Evolutionary conservation across 768 basidiomycete genomes (phyloP).

Genomic region (Lyophyllum atratum): DNA sequence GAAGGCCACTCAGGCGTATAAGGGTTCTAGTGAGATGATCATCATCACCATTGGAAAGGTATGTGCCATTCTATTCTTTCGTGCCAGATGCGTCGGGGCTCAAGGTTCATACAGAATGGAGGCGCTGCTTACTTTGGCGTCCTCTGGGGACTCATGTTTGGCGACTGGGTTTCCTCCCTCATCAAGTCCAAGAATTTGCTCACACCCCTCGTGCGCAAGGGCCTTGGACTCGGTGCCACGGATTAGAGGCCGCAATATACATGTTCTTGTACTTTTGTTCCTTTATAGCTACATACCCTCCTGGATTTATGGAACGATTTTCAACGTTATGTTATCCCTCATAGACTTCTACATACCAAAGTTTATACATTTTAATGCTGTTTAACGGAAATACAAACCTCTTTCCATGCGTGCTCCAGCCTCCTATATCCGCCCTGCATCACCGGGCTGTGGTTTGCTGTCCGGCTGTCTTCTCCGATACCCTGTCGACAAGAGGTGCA

Average conservation of each 20-base stretch:
- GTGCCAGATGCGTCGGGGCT: not conserved
- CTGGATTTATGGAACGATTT: not conserved
- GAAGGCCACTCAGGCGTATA: constrained; percentile 38
- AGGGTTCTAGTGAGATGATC: constrained; percentile 54
- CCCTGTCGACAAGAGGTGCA: constrained; percentile 61
- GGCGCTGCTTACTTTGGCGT: constrained; percentile 45
- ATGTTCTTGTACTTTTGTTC: too few relatives aligned
- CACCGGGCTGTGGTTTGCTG: constrained; percentile 66
- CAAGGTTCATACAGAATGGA: constrained; percentile 35
- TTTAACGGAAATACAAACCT: not conserved
- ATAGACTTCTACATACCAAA: not conserved
- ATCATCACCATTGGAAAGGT: constrained; percentile 61
- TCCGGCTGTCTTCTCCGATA: constrained; percentile 56
- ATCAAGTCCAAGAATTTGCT: constrained; percentile 43
- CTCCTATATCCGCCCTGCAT: not conserved
- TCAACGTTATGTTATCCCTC: not conserved
- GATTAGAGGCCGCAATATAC: not conserved
- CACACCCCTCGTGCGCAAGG: constrained; percentile 17
- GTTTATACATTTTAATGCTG: not conserved
- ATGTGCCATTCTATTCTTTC: constrained; percentile 7
- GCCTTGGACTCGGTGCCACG: constrained; percentile 7
- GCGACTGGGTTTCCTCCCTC: constrained; percentile 42
- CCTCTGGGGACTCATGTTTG: constrained; percentile 48
- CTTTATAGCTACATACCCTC: not conserved
- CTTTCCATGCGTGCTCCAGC: not conserved